Conservation (phyloP, 768 basidiomycete species). For the Lactarius quietus region DNA sequence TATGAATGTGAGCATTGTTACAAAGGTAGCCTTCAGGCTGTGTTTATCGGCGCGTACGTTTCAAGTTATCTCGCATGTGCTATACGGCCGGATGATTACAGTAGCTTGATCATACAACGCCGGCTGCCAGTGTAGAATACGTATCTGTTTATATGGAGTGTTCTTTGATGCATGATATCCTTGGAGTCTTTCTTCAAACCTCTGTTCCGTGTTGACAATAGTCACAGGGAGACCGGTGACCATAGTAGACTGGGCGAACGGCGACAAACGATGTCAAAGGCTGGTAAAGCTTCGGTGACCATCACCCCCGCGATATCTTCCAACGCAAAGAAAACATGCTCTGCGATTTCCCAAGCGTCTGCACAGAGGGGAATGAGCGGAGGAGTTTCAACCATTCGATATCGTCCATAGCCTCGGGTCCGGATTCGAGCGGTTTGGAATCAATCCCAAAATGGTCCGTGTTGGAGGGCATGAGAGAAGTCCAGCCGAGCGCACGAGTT, state of each 20-base stretch:
- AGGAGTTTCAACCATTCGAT: neutral
- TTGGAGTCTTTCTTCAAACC: neutral
- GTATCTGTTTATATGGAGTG: neutral
- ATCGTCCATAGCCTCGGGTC: neutral
- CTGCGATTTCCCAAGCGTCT: neutral
- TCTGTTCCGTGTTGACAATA: neutral
- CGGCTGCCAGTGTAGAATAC: neutral
- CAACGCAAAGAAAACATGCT: neutral
- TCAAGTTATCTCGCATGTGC: neutral
- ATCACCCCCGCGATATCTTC: neutral
- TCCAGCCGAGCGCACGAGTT: too few species aligned
- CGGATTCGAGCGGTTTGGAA: too few species aligned
- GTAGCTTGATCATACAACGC: neutral
- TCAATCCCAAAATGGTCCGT: too few species aligned
- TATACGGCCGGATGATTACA: neutral
- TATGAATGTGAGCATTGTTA: too few species aligned
- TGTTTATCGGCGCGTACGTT: neutral
- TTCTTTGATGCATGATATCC: neutral
- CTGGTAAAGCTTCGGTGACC: neutral
- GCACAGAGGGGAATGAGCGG: neutral
- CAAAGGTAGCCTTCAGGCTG: too few species aligned
- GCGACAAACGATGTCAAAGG: neutral
- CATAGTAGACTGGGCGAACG: neutral
- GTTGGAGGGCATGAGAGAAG: too few species aligned
- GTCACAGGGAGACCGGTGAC: neutral